phyloP scores from a whole-genome alignment of 805 yeast species.

The Lachancea waltii region DNA sequence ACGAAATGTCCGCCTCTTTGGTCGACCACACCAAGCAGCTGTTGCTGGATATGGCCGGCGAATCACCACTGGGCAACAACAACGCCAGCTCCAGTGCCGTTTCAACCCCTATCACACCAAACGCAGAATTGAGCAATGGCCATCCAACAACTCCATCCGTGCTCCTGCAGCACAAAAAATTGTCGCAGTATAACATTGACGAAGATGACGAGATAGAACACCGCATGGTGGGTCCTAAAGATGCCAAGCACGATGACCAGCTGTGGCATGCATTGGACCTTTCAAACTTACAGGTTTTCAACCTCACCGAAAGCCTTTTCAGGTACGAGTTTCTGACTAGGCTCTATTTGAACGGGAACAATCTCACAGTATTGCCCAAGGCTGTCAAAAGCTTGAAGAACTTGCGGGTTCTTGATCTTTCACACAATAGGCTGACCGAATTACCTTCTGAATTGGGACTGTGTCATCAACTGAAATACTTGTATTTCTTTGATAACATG shows the following conservation, averaged over 20 bases:
- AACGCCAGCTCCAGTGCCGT: conserved; percentile 21
- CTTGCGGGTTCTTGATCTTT: conserved; percentile 76
- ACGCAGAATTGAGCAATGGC: conserved; percentile 24
- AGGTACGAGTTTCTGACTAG: conserved; percentile 80
- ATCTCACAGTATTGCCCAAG: conserved; percentile 59
- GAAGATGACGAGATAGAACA: conserved; percentile 49
- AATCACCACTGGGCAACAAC: conserved; percentile 9
- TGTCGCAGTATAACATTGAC: conserved; percentile 36
- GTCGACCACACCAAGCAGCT: conserved; percentile 31
- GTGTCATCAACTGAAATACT: conserved; percentile 69
- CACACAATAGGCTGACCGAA: conserved; percentile 62
- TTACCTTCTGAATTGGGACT: conserved; percentile 85
- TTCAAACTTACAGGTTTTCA: conserved; percentile 78
- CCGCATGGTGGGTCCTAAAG: conserved; percentile 18
- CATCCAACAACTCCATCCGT: conserved; percentile 24
- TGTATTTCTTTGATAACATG: conserved; percentile 84
- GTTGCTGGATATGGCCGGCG: conserved; percentile 29
- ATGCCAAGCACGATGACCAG: conserved; percentile 49
- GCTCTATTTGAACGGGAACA: conserved; percentile 81
- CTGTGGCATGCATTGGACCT: conserved; percentile 92
- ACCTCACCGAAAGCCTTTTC: conserved; percentile 67
- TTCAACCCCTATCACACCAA: conserved; percentile 32
- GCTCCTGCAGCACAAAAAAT: conserved; percentile 36
- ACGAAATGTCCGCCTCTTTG: conserved; percentile 23
- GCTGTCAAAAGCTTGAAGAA: conserved; percentile 62